Conservation (phyloP, 2,329 filamentous ascomycete genomes). For the Apiospora koreana region DNA sequence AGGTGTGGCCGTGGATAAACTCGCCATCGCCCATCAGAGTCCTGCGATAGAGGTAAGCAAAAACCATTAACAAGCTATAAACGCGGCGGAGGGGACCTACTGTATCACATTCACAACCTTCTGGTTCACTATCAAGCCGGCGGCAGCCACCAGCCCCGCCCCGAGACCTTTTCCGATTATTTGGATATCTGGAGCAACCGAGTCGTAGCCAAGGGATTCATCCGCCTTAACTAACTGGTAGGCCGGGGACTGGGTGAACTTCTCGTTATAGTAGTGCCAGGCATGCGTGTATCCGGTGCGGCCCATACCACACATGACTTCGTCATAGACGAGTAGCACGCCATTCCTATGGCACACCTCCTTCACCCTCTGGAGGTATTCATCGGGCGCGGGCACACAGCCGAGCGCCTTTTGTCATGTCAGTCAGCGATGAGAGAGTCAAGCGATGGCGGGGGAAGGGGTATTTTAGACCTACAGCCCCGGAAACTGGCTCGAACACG, state of each 20-base stretch:
- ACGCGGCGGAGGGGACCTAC: no score
- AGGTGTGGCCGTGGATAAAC: background rate
- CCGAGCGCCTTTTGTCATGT: background rate
- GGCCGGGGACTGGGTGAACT: background rate
- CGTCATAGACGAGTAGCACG: constrained; percentile 5
- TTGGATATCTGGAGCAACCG: background rate
- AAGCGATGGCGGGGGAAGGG: no score
- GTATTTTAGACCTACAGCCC: background rate
- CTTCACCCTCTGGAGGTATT: background rate
- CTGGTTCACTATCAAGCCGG: background rate
- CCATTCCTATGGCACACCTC: background rate
- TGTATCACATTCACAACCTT: background rate
- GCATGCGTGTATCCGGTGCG: background rate
- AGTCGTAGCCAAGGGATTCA: background rate
- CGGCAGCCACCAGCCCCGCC: background rate
- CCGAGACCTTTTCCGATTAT: background rate
- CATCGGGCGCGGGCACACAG: background rate
- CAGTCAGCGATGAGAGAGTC: no score
- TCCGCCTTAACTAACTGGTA: background rate
- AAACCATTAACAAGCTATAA: no score
- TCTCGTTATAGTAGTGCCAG: background rate
- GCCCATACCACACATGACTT: constrained; percentile 8
- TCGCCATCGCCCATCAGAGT: background rate
- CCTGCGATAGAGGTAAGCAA: no score
- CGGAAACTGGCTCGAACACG: background rate